These are phyloP conservation scores for Macrophomina tecta DNA, from an alignment of 2,329 filamentous ascomycete species.

Conservation along the genomic window DNA sequence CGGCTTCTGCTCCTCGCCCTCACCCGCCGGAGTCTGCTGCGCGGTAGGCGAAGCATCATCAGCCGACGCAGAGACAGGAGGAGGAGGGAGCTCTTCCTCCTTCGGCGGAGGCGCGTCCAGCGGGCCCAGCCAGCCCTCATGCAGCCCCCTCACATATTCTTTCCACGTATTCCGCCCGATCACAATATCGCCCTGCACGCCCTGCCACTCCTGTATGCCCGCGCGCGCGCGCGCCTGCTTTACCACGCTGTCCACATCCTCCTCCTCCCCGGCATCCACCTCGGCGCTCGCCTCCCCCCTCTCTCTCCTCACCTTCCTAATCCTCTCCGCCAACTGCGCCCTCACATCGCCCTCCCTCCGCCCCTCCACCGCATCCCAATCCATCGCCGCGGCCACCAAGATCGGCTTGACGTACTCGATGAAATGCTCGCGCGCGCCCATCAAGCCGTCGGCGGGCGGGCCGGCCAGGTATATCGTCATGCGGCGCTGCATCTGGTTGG, in stretches of 20 bases:
- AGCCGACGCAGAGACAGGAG: constrained; percentile 23
- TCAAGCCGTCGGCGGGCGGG: constrained; percentile 84
- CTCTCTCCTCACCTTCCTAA: constrained; percentile 70
- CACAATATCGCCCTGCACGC: constrained; percentile 81
- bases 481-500: constrained; percentile 78
- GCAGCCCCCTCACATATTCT: constrained; percentile 89
- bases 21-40: background rate
- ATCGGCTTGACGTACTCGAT: constrained; percentile 95
- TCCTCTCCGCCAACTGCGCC: constrained; percentile 83
- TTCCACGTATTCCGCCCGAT: constrained; percentile 96
- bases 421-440: constrained; percentile 90
- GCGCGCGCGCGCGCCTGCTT: constrained; percentile 68
- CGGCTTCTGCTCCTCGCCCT: constrained; percentile 28
- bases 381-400: constrained; percentile 83
- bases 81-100: constrained; percentile 27
- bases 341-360: constrained; percentile 90
- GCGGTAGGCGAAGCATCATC: constrained; percentile 46
- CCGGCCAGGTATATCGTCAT: constrained; percentile 85
- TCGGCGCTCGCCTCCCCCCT: constrained; percentile 59
- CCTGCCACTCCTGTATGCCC: constrained; percentile 73
- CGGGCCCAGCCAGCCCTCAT: constrained; percentile 95
- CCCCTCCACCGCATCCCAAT: constrained; percentile 96
- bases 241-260: constrained; percentile 66
- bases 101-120: constrained; percentile 64
- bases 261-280: constrained; percentile 54